phyloP scores from a whole-genome alignment of 2,329 filamentous ascomycete genomes.

The Chlorencoelia australis region DNA sequence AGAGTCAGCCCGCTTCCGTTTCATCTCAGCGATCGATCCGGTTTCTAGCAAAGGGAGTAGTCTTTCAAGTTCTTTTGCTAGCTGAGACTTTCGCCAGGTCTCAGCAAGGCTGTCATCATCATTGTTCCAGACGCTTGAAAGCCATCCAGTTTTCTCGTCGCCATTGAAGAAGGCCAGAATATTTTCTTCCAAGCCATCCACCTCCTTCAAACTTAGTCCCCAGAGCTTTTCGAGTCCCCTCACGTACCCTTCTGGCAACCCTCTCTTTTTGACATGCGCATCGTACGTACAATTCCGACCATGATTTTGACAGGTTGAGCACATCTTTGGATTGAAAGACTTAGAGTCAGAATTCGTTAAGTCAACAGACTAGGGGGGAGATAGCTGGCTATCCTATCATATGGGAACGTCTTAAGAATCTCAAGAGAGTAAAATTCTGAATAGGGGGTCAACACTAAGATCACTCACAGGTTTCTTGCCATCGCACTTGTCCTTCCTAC shows the following conservation, averaged over 20 bases:
- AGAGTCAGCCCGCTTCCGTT: conserved; percentile 19
- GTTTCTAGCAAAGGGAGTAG: conserved; percentile 22
- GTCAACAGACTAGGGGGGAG: too few species aligned
- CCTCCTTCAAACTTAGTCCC: conserved; percentile 42
- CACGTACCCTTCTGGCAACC: conserved; percentile 72
- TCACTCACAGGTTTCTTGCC: conserved; percentile 46
- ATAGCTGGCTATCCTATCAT: too few species aligned
- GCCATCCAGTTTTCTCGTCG: conserved; percentile 28
- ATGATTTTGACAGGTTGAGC: conserved; percentile 48
- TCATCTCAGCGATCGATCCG: conserved; percentile 12
- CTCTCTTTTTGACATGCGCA: conserved; percentile 63
- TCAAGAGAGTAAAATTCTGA: too few species aligned
- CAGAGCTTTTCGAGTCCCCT: conserved; percentile 56
- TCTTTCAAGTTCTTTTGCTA: conserved; percentile 24
- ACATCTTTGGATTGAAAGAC: too few species aligned
- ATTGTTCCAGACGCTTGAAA: conserved; percentile 21
- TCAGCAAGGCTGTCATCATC: conserved; percentile 23
- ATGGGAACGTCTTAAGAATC: too few species aligned
- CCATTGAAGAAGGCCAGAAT: conserved; percentile 37
- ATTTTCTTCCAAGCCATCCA: conserved; percentile 37
- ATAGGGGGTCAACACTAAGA: too few species aligned
- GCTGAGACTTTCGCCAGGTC: conserved; percentile 24
- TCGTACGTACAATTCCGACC: conserved; percentile 52
- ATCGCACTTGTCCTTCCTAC: conserved; percentile 49
- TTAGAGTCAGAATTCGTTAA: too few species aligned